Evolutionary conservation across 257 asterid species (phyloP).

Genomic region (Solanum dulcamara): DNA sequence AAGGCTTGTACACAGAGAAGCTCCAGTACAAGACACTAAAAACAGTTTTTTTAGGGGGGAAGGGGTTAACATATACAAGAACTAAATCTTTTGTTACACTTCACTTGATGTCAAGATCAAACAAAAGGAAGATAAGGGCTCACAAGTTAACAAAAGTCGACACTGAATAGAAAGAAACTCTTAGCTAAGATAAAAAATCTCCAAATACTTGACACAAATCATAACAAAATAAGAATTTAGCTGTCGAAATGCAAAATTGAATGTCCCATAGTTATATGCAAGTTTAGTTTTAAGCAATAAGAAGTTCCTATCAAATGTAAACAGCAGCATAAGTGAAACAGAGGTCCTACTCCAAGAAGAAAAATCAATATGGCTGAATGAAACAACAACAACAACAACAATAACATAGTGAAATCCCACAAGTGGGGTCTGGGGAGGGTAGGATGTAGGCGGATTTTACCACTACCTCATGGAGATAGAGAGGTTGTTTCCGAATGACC

Average conservation of each 20-base stretch:
- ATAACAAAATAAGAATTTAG: background rate
- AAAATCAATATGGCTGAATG: background rate
- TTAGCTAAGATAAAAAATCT: background rate
- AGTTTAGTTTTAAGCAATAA: background rate
- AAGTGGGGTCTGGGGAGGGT: too few species aligned
- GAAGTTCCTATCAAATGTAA: background rate
- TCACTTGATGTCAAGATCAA: background rate
- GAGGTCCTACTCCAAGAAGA: background rate
- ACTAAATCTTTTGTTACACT: background rate
- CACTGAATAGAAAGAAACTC: background rate
- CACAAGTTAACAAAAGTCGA: background rate
- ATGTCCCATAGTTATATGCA: background rate
- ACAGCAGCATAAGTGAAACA: background rate
- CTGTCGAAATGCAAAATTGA: background rate
- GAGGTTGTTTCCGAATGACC: too few species aligned
- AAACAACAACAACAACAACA: too few species aligned
- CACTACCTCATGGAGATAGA: too few species aligned
- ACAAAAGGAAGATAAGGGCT: background rate
- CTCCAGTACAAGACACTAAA: background rate
- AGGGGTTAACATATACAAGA: too few species aligned
- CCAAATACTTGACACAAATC: background rate
- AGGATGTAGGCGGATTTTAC: too few species aligned
- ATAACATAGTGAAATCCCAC: too few species aligned
- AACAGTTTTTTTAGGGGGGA: too few species aligned
- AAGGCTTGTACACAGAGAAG: background rate